Evolutionary conservation across 2,329 filamentous ascomycete genomes (phyloP).

Genomic region (Clonostachys byssicola): DNA sequence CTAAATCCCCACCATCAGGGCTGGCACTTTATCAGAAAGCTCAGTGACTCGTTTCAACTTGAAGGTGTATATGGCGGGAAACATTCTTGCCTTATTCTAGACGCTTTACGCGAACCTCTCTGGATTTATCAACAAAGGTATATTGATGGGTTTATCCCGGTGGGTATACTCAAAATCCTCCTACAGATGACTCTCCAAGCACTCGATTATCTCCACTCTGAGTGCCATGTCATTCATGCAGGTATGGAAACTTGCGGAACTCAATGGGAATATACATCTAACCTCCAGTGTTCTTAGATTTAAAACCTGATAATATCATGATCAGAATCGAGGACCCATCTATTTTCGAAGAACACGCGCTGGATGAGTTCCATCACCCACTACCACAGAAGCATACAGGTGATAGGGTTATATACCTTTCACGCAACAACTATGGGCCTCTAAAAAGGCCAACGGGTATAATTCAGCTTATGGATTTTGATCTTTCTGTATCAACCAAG

Average conservation of each 20-base stretch:
- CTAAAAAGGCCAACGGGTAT: conserved; percentile 7
- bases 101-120: conserved; percentile 14
- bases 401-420: conserved; percentile 10
- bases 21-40: conserved; percentile 11
- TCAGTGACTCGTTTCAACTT: conserved; percentile 7
- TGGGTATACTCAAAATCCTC: conserved; percentile 10
- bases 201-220: conserved; percentile 13
- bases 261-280: not conserved
- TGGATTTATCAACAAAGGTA: conserved; percentile 13
- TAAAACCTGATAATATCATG: conserved; percentile 14
- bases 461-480: conserved; percentile 12
- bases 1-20: conserved; percentile 7
- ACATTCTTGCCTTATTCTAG: conserved; percentile 11
- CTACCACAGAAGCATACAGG: conserved; percentile 10
- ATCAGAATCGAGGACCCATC: conserved; percentile 7
- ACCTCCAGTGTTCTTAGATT: conserved; percentile 4
- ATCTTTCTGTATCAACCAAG: conserved; percentile 2
- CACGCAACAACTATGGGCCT: conserved; percentile 12
- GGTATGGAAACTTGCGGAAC: conserved; percentile 3
- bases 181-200: conserved; percentile 12
- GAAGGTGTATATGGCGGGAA: not conserved
- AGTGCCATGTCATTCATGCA: conserved; percentile 12
- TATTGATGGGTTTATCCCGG: conserved; percentile 8
- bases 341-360: conserved; percentile 9
- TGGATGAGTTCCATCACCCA: conserved; percentile 11